These are phyloP conservation scores for Ascosphaera aggregata DNA, from an alignment of 2,329 filamentous ascomycete species.

Conservation along the genomic window DNA sequence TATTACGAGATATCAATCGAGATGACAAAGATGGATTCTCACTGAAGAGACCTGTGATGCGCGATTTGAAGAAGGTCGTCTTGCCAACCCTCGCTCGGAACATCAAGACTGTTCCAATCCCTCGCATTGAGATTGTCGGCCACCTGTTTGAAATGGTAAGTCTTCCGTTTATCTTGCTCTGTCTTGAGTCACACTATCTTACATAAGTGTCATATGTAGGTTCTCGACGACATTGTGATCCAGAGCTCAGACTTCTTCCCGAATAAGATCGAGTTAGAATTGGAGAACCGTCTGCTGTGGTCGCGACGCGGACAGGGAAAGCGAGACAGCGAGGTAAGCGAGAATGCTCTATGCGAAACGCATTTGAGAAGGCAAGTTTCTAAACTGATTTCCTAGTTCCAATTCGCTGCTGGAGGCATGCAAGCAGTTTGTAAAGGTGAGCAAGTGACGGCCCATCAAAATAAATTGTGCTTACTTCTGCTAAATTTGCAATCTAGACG, in stretches of 20 bases:
- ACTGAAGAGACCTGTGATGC: conserved; percentile 85
- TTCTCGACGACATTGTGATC: conserved; percentile 85
- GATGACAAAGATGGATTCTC: conserved; percentile 60
- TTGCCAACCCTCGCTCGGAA: conserved; percentile 63
- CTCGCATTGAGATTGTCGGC: conserved; percentile 82
- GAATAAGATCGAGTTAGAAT: conserved; percentile 69
- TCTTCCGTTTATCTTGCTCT: conserved; percentile 1
- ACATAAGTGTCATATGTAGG: conserved; percentile 6
- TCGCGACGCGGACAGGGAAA: conserved; percentile 66
- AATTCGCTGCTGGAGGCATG: conserved; percentile 67
- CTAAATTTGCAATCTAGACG: no score
- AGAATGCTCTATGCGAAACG: not conserved
- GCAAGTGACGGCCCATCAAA: conserved; percentile 55
- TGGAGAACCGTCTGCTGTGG: conserved; percentile 91
- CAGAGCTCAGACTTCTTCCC: conserved; percentile 95
- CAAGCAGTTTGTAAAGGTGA: conserved; percentile 59
- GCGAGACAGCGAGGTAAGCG: conserved; percentile 56
- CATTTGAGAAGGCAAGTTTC: not conserved
- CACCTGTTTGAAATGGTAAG: conserved; percentile 48
- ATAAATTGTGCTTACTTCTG: no score
- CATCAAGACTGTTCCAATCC: conserved; percentile 73
- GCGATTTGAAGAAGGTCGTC: conserved; percentile 72
- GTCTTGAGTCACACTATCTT: not conserved
- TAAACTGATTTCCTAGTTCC: conserved; percentile 22
- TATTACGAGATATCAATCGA: conserved; percentile 78